Conservation (phyloP, 2,329 filamentous ascomycete genomes). For the Aureobasidium zeae region DNA sequence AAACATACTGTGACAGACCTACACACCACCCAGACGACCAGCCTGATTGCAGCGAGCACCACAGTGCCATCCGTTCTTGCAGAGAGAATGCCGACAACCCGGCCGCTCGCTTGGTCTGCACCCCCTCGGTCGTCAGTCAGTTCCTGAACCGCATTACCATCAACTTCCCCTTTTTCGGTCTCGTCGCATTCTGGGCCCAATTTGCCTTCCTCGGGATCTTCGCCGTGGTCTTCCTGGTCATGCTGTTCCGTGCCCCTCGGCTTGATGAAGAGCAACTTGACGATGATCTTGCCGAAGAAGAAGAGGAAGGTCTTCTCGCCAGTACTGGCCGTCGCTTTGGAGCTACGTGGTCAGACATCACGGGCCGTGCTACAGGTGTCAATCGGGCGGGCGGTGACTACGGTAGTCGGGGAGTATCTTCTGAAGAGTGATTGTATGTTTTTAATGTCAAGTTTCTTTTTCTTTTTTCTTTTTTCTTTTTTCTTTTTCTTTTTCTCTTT, state of each 20-base stretch:
- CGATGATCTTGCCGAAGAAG: constrained; percentile 80
- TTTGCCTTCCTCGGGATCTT: constrained; percentile 81
- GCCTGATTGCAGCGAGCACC: constrained; percentile 65
- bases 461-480: not conserved
- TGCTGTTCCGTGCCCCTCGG: constrained; percentile 70
- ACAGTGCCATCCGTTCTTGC: constrained; percentile 68
- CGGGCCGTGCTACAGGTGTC: constrained; percentile 44
- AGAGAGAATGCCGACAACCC: constrained; percentile 63
- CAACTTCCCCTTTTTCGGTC: constrained; percentile 92
- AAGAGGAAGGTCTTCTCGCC: constrained; percentile 85
- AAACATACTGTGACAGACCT: constrained; percentile 79
- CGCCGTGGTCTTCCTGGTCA: constrained; percentile 67
- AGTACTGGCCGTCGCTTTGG: constrained; percentile 73
- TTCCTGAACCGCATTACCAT: constrained; percentile 88
- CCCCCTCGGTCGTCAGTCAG: constrained; percentile 79
- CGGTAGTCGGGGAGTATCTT: constrained; percentile 18
- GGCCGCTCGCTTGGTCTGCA: constrained; percentile 75
- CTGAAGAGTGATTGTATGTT: constrained; percentile 3
- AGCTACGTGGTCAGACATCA: constrained; percentile 83
- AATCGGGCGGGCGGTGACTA: constrained; percentile 24
- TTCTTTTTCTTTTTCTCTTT: too few relatives aligned
- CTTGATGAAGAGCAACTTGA: constrained; percentile 70
- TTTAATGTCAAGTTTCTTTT: not conserved
- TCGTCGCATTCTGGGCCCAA: constrained; percentile 91
- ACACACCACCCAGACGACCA: constrained; percentile 53